phyloP scores from a whole-genome alignment of 257 asterid species.

The Misopates orontium region DNA sequence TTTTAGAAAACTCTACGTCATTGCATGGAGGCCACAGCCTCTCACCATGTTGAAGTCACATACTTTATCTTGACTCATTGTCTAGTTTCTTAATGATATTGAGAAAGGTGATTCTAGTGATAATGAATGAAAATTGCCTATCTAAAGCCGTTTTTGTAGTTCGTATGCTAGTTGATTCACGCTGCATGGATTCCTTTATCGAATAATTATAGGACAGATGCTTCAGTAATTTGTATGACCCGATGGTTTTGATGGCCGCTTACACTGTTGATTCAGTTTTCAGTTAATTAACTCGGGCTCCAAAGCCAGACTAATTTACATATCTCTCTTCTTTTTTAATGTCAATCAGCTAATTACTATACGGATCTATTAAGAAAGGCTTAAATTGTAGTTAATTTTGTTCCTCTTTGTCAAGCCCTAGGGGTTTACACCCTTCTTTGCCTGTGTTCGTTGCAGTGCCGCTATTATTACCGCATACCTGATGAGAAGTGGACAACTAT shows the following conservation, averaged over 20 bases:
- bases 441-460: constrained; percentile 83
- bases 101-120: neutral
- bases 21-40: neutral
- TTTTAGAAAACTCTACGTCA: neutral
- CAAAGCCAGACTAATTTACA: constrained; percentile 5
- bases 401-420: constrained; percentile 50
- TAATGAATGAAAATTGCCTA: neutral
- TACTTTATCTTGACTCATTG: neutral
- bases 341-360: constrained; percentile 17
- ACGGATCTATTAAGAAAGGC: constrained; percentile 32
- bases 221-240: neutral
- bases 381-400: constrained; percentile 33
- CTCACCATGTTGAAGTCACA: neutral
- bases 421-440: constrained; percentile 64
- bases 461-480: constrained; percentile 86
- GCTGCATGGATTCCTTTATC: too few species aligned
- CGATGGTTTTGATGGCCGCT: constrained; percentile 16
- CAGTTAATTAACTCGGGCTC: constrained; percentile 13
- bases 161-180: neutral
- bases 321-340: constrained; percentile 2
- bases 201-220: neutral
- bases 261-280: constrained; percentile 6
- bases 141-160: neutral
- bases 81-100: neutral
- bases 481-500: constrained; percentile 90